Conservation (phyloP, 192 early-diverging fungal species). For the Backusella macrospora region DNA sequence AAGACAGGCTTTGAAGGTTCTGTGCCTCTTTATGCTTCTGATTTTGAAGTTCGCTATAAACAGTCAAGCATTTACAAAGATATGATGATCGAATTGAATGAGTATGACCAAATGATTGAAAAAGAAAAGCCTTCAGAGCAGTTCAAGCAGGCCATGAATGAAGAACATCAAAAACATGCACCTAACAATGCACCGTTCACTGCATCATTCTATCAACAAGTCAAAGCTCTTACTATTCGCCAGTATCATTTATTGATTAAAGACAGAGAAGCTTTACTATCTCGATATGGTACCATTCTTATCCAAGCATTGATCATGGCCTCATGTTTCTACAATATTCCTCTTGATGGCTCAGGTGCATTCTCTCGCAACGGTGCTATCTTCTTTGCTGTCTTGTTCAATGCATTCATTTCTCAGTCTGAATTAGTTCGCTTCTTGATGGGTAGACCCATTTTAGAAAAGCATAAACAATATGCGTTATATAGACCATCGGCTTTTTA, state of each 20-base stretch:
- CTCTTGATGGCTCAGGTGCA: slow-evolving; percentile 59
- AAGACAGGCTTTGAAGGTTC: slow-evolving; percentile 54
- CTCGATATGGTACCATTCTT: slow-evolving; percentile 51
- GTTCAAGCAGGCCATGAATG: slow-evolving; percentile 53
- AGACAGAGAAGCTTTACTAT: slow-evolving; percentile 52
- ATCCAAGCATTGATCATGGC: slow-evolving; percentile 74
- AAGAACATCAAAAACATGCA: slow-evolving; percentile 57
- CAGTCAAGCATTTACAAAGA: slow-evolving; percentile 44
- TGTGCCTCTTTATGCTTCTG: slow-evolving; percentile 59
- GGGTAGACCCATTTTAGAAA: slow-evolving; percentile 73
- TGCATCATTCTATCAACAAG: slow-evolving; percentile 67
- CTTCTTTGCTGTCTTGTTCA: slow-evolving; percentile 64
- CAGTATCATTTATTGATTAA: slow-evolving; percentile 65
- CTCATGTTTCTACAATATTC: slow-evolving; percentile 67
- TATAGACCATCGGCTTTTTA: slow-evolving; percentile 64
- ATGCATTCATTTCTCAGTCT: slow-evolving; percentile 62
- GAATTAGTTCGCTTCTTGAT: slow-evolving; percentile 72
- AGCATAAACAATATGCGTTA: slow-evolving; percentile 77
- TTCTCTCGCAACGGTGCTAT: slow-evolving; percentile 80
- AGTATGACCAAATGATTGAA: slow-evolving; percentile 45
- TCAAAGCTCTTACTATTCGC: slow-evolving; percentile 60
- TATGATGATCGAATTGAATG: slow-evolving; percentile 44
- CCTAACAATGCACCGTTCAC: slow-evolving; percentile 61
- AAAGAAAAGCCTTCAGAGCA: slow-evolving; percentile 21
- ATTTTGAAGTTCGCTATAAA: slow-evolving; percentile 63